Base-by-base conservation (phyloP, 805 yeast species). In the Vanderwaltozyma polyspora region DNA sequence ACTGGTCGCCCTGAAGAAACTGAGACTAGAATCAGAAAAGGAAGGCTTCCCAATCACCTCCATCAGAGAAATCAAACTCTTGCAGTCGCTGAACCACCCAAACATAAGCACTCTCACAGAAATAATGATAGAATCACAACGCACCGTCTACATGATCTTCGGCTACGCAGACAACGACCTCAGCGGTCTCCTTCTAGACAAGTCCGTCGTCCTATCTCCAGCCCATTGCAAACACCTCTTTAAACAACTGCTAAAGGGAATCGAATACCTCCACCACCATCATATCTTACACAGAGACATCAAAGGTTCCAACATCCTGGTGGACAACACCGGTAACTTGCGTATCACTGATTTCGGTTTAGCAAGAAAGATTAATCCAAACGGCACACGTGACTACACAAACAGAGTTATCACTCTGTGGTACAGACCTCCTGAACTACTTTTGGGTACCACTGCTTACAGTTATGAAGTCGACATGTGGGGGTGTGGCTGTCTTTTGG, bases 11-110 rank as follows among this genome's bases (percentile, higher is more conserved):
- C 63, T 91, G 50, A 91, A 91, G 54, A 70, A 79, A 44, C 64
- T 91, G 29, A 61, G 96, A 40, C 67, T 91, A 48, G 96, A 91
- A 51, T 61, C 75, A 6, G 97, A 89, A 54, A 67, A 85, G 32
- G 98, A 91, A 52, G 96, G 97, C 0, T 84, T 91, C 57, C 98
- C 98, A 2, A 81, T 91, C 16, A 91, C 98, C 0, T 94, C 97
- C 0, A 74, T 86, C 51, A 67, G 98, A 44, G 98, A 91, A 61
- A 84, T 87, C 40, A 77, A 85, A 43, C 62, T 89, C 13, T 63
- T 89, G 31, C 96, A 89, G 56, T 45, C 57, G 13, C 76, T 87
- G 45, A 73, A 80, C 35, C 95, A 91, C 57, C 71, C 67, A 13
- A 85, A 87, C 52, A 74, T 91, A 19, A 84, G 89, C 11, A 78